These are phyloP conservation scores for Rubus idaeus DNA, from an alignment of 306 rosid species.

Conservation along the genomic window DNA sequence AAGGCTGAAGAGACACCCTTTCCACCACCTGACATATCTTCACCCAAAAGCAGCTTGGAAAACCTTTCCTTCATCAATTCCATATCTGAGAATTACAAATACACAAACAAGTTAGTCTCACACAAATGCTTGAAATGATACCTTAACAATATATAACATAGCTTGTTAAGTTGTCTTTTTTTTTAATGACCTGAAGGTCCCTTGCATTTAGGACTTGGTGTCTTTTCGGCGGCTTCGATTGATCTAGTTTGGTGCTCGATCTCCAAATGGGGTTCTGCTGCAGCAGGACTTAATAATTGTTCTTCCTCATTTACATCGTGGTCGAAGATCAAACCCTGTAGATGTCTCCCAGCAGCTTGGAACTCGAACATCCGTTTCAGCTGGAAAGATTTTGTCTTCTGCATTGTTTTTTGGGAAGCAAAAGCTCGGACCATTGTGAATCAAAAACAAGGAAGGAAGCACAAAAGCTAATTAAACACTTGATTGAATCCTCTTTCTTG, in stretches of 20 bases:
- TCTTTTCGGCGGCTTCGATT: not conserved
- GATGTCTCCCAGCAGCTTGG: slow-evolving; percentile 45
- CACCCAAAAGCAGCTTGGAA: slow-evolving; percentile 87
- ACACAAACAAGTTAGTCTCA: slow-evolving; percentile 1
- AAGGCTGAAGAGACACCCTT: slow-evolving; percentile 95
- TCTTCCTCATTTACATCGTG: slow-evolving; percentile 32
- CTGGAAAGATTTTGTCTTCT: slow-evolving; percentile 66
- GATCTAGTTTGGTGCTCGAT: not conserved
- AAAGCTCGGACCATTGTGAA: slow-evolving; percentile 65
- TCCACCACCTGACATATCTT: slow-evolving; percentile 99
- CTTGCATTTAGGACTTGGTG: not conserved
- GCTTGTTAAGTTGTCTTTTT: not conserved
- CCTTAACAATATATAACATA: not conserved
- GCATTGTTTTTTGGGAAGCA: slow-evolving; percentile 44
- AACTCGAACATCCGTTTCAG: slow-evolving; percentile 64
- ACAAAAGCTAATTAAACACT: not conserved
- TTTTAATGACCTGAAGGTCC: not conserved
- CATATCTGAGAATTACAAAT: slow-evolving; percentile 41
- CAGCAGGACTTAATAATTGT: slow-evolving; percentile 28
- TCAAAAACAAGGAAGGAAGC: not conserved
- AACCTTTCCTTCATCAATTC: slow-evolving; percentile 82
- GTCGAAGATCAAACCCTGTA: slow-evolving; percentile 46
- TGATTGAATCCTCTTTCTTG: slow-evolving; percentile 18
- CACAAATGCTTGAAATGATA: not conserved
- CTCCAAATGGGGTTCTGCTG: not conserved